These are phyloP conservation scores for Saccharomyces hybrid DNA, from an alignment of 1,139 yeast species.

Conservation along the genomic window DNA sequence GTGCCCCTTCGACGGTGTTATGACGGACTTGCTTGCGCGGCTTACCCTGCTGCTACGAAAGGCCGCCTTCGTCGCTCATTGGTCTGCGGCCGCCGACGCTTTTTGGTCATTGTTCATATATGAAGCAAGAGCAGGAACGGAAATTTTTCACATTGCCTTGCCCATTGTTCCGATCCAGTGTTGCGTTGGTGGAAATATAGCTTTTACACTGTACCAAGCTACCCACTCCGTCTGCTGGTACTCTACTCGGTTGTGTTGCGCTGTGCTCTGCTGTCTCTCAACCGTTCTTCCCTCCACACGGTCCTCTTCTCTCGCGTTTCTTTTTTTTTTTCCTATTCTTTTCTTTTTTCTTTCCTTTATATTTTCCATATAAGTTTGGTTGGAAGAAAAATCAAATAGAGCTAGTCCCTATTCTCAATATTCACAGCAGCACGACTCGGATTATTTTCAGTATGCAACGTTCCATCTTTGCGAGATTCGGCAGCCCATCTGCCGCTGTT, in stretches of 20 bases:
- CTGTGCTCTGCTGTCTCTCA: background rate
- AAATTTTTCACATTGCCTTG: background rate
- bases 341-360: background rate
- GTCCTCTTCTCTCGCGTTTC: background rate
- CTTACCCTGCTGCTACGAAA: background rate
- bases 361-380: background rate
- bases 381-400: background rate
- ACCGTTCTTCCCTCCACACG: background rate
- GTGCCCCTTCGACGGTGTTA: slow-evolving; percentile 1
- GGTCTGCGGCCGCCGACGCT: slow-evolving; percentile 1
- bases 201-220: background rate
- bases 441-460: background rate
- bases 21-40: background rate
- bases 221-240: background rate
- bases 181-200: background rate
- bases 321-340: background rate
- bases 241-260: background rate
- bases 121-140: background rate
- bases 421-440: background rate
- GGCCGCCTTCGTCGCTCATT: slow-evolving; percentile 1
- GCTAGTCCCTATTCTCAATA: background rate
- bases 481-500: background rate
- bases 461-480: background rate
- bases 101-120: slow-evolving; percentile 1
- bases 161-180: background rate